Conservation (phyloP, 495 filamentous ascomycete species). For the Tuber aestivum region DNA sequence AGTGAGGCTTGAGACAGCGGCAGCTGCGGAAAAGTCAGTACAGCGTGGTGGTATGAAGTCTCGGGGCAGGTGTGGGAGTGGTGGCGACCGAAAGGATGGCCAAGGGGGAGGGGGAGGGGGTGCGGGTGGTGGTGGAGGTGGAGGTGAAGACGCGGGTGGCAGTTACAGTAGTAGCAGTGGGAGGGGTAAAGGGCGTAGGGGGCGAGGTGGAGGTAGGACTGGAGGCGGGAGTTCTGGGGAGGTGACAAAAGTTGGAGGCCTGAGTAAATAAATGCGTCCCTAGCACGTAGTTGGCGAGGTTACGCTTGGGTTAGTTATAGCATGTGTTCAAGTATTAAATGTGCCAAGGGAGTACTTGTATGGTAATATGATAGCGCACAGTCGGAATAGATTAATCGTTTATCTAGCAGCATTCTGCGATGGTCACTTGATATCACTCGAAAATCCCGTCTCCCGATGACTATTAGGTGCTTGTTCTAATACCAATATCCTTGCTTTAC, state of each 20-base stretch:
- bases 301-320: neutral
- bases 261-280: neutral
- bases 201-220: conserved; percentile 10
- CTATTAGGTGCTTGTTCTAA: neutral
- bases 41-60: neutral
- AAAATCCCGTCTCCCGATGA: neutral
- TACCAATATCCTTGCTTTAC: neutral
- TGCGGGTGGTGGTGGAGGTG: conserved; percentile 7
- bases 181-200: neutral
- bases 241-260: neutral
- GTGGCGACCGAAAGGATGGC: conserved; percentile 11
- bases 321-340: neutral
- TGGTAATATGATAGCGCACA: neutral
- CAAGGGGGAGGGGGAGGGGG: conserved; percentile 14
- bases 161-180: neutral
- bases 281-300: neutral
- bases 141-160: conserved; percentile 7
- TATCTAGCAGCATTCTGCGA: neutral
- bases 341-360: neutral
- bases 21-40: neutral
- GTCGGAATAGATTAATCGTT: neutral
- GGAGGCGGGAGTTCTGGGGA: neutral
- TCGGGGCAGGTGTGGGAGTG: neutral
- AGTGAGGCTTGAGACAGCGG: conserved; percentile 46
- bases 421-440: neutral